phyloP scores from a whole-genome alignment of 176 grass and related monocot genomes.

The Puccinellia tenuiflora region DNA sequence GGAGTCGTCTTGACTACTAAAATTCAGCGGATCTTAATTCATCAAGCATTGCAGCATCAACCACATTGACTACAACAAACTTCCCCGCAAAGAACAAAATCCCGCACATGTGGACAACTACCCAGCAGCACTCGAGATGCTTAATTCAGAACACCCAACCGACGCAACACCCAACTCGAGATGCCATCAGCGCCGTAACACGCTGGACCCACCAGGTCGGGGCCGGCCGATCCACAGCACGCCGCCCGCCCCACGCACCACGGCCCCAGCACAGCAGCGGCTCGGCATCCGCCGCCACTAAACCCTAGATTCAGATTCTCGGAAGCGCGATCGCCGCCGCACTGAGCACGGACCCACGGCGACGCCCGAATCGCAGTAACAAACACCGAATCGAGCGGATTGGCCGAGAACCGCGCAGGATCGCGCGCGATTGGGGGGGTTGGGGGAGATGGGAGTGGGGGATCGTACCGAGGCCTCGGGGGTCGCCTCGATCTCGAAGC shows the following conservation, averaged over 20 bases:
- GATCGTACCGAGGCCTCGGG: constrained; percentile 54
- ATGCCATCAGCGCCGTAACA: neutral
- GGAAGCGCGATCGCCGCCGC: neutral
- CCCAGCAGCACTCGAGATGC: neutral
- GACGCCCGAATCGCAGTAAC: neutral
- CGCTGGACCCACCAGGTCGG: neutral
- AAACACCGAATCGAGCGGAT: constrained; percentile 1
- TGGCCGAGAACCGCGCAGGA: neutral
- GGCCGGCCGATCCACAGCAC: neutral
- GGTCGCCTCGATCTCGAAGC: constrained; percentile 79
- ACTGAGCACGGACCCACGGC: neutral
- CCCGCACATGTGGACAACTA: neutral
- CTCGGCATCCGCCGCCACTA: neutral
- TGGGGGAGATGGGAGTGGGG: neutral
- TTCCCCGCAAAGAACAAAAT: neutral
- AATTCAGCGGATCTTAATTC: too few relatives aligned
- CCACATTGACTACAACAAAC: neutral
- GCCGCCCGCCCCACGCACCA: neutral
- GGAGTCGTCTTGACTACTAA: too few relatives aligned
- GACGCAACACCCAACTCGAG: too few relatives aligned
- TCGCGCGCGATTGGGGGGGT: neutral
- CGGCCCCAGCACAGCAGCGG: too few relatives aligned
- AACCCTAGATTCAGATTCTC: constrained; percentile 53
- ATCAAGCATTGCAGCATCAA: too few relatives aligned
- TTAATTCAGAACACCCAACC: neutral